Evolutionary conservation across 2,329 filamentous ascomycete species (phyloP), one percentile per base, ranked within the genome.

Genomic region (Juglanconis sp.): DNA sequence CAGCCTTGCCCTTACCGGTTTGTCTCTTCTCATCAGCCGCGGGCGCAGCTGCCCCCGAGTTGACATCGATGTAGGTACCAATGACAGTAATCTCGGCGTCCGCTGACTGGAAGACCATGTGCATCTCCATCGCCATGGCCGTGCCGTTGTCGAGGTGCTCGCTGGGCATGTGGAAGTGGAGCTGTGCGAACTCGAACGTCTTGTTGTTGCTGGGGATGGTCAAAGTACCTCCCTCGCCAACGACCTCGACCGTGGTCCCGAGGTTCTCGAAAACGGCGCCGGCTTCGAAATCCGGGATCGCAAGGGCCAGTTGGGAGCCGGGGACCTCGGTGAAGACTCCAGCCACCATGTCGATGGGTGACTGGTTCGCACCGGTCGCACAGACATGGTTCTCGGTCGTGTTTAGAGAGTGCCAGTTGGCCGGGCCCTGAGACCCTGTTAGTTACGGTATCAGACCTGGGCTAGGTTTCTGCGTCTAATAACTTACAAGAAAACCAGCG

Each of bases 41-140:
- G 24, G 60, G 53, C 3, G 65, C 56, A 36, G 62, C 67, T 13
- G 64, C 65, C 9, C 66, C 65, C 42, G 70, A 69, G 61, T 71
- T 70, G 34, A 77, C 66, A 62, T 77, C 76, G 63, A 80, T 71
- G 69, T 78, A 79, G 53, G 74, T 69, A 53, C 76, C 77, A 40
- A 80, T 69, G 61, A 80, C 78, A 36, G 77, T 76, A 42, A 79
- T 73, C 57, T 77, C 68, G 13, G 70, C 64, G 40, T 67, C 68
- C 11, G 75, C 72, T 13, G 74, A 75, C 67, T 81, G 74, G 68
- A 83, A 85, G 46, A 87, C 84, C 77, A 87, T 83, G 73, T 87
- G 85, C 72, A 80, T 77, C 70, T 83, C 81, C 76, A 83, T 79
- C 32, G 77, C 76, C 67, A 81, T 71, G 66, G 70, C 81, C 17